Evolutionary conservation across 306 rosid species (phyloP).

Genomic region (Betula pendula): DNA sequence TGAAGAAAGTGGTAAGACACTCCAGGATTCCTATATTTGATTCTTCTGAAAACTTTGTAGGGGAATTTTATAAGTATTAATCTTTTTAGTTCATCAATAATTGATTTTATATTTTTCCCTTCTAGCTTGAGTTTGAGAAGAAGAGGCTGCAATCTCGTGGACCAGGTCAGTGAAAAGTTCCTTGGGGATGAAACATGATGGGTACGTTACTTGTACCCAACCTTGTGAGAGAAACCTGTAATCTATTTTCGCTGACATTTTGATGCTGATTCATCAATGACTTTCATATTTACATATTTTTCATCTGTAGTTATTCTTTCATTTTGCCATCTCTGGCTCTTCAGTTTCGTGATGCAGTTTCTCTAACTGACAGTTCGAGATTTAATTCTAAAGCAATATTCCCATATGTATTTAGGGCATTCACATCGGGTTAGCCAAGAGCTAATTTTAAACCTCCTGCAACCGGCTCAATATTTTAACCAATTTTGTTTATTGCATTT

Average conservation of each 20-base stretch:
- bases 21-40: constrained; percentile 10
- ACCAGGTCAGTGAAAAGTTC: constrained; percentile 49
- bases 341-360: constrained; percentile 40
- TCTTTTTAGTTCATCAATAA: constrained; percentile 11
- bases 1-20: constrained; percentile 89
- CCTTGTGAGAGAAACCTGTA: constrained; percentile 34
- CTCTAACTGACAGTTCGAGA: constrained; percentile 19
- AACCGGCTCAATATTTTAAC: no score
- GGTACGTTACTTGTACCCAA: constrained; percentile 36
- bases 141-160: constrained; percentile 78
- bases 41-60: background rate
- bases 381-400: constrained; percentile 1
- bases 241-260: constrained; percentile 32
- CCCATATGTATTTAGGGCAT: background rate
- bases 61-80: background rate
- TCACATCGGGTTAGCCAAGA: no score
- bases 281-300: constrained; percentile 25
- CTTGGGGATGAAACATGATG: constrained; percentile 33
- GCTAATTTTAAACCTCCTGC: no score
- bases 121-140: constrained; percentile 82
- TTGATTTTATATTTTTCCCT: constrained; percentile 11
- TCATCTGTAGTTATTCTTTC: constrained; percentile 21
- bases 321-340: constrained; percentile 28
- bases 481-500: no score
- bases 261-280: constrained; percentile 41